Evolutionary conservation across 768 basidiomycete species (phyloP).

Genomic region (Suillus brevipes): DNA sequence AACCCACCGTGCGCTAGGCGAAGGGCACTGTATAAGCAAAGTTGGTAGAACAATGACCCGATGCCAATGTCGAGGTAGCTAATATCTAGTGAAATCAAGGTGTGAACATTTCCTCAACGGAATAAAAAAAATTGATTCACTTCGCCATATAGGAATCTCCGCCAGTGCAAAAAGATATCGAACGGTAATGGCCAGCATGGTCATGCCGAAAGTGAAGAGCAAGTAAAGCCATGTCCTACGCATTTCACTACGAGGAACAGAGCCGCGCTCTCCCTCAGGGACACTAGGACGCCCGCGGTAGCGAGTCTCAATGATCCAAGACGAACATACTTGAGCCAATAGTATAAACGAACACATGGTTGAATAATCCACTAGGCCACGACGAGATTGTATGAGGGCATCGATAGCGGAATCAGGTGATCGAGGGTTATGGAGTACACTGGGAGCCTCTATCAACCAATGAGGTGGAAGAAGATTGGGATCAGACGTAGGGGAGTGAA

Average conservation of each 20-base stretch:
- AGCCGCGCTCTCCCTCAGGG: slow-evolving; percentile 69
- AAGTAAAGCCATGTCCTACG: slow-evolving; percentile 63
- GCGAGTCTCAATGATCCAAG: slow-evolving; percentile 69
- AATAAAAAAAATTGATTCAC: slow-evolving; percentile 42
- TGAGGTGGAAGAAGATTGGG: slow-evolving; percentile 46
- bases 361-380: slow-evolving; percentile 74
- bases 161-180: slow-evolving; percentile 45
- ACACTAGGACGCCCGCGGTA: slow-evolving; percentile 41
- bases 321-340: slow-evolving; percentile 76
- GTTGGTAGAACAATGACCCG: slow-evolving; percentile 83
- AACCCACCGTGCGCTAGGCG: slow-evolving; percentile 93
- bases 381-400: slow-evolving; percentile 66
- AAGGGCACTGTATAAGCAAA: slow-evolving; percentile 85
- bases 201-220: slow-evolving; percentile 59
- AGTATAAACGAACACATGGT: slow-evolving; percentile 81
- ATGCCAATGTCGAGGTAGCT: slow-evolving; percentile 72
- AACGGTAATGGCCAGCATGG: slow-evolving; percentile 47
- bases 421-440: slow-evolving; percentile 46
- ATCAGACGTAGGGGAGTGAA: slow-evolving; percentile 27
- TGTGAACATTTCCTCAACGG: slow-evolving; percentile 5
- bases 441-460: slow-evolving; percentile 82
- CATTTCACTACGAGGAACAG: slow-evolving; percentile 74
- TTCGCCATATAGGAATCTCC: slow-evolving; percentile 64
- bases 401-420: slow-evolving; percentile 46
- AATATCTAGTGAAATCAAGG: slow-evolving; percentile 53